phyloP scores from a whole-genome alignment of 73 alveolate genomes.

The Paramecium primaurelia region DNA sequence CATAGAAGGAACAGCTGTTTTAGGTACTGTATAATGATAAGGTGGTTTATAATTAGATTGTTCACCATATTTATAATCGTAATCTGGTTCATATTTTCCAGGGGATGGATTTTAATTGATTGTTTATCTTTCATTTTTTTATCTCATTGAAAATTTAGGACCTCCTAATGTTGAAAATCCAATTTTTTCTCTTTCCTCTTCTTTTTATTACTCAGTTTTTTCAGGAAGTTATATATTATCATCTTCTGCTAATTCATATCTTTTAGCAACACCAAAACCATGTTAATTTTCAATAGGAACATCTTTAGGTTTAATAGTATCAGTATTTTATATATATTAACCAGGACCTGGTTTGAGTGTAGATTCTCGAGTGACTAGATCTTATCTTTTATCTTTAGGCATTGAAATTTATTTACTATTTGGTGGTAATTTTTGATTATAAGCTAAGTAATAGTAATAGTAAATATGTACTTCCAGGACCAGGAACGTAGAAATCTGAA shows the following conservation, averaged over 20 bases:
- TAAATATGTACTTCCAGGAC: neutral
- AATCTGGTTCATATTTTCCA: conserved; percentile 45
- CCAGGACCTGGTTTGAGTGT: conserved; percentile 48
- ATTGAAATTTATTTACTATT: neutral
- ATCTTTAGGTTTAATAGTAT: neutral
- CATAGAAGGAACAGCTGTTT: neutral
- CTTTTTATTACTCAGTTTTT: neutral
- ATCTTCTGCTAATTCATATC: conserved; percentile 2
- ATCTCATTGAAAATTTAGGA: conserved; percentile 33
- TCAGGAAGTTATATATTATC: neutral
- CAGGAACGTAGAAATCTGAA: neutral
- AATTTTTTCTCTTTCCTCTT: neutral
- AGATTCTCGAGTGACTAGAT: neutral
- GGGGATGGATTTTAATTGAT: conserved; percentile 30
- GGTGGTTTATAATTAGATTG: neutral
- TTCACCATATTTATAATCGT: neutral
- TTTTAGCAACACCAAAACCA: neutral
- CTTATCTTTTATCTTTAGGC: conserved; percentile 30
- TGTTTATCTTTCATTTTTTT: neutral
- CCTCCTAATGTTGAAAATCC: neutral
- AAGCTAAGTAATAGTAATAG: neutral
- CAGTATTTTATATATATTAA: neutral
- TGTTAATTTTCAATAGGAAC: neutral
- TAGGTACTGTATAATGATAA: conserved; percentile 34
- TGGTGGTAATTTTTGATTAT: neutral